phyloP scores from a whole-genome alignment of 2,329 filamentous ascomycete genomes.

The Monosporascus ibericus region DNA sequence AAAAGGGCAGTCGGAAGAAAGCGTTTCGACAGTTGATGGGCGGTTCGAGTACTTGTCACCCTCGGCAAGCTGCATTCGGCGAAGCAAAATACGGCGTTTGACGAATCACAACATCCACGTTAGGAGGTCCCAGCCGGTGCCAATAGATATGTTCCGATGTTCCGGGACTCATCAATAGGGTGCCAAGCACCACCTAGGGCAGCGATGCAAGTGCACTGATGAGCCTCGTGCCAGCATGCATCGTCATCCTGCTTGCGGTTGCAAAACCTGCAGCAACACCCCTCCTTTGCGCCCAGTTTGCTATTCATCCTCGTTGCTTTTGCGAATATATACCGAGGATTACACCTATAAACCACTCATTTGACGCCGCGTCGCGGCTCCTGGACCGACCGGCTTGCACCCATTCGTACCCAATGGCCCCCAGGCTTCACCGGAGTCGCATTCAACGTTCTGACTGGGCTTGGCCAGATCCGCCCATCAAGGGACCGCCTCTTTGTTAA shows the following conservation, averaged over 20 bases:
- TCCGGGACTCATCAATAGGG: neutral
- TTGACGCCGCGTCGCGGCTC: neutral
- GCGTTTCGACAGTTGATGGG: neutral
- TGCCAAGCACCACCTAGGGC: neutral
- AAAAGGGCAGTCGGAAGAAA: neutral
- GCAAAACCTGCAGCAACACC: neutral
- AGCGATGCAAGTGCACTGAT: neutral
- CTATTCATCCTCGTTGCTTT: neutral
- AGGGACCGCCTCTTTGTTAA: neutral
- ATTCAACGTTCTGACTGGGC: neutral
- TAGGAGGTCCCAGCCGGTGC: neutral
- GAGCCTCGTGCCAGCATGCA: neutral
- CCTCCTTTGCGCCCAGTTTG: neutral
- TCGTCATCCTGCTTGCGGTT: neutral
- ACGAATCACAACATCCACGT: neutral
- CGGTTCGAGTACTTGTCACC: neutral
- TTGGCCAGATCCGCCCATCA: neutral
- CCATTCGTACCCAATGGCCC: neutral
- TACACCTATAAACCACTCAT: neutral
- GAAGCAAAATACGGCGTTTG: neutral
- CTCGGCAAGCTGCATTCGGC: neutral
- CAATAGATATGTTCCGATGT: neutral
- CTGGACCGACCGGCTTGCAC: neutral
- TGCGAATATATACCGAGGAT: neutral
- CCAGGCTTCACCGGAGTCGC: neutral